A percentile compares a stretch with the other conserved stretches of the same genome.
Conservation (phyloP, 1,284 basidiomycete genomes). For the Schizophyllum commune region DNA sequence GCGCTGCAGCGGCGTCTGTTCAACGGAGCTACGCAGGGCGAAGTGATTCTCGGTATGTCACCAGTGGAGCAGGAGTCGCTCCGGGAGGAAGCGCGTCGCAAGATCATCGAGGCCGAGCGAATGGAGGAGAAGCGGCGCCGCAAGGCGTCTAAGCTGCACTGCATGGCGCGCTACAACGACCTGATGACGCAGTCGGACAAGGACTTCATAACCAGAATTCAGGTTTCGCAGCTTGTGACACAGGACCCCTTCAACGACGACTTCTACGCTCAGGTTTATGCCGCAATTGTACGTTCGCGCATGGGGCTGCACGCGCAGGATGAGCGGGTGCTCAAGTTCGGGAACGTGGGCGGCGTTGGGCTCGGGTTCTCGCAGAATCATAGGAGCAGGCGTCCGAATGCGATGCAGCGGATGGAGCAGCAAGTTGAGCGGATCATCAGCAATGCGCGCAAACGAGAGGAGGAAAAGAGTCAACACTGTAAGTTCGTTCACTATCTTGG, state of each 20-base stretch:
- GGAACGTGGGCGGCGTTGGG: conserved; percentile 73
- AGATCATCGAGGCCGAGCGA: conserved; percentile 81
- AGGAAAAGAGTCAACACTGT: conserved; percentile 71
- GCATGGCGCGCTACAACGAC: conserved; percentile 95
- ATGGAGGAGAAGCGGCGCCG: conserved; percentile 77
- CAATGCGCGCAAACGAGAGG: conserved; percentile 81
- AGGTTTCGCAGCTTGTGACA: conserved; percentile 92
- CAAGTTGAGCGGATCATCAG: conserved; percentile 97
- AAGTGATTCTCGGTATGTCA: conserved; percentile 50
- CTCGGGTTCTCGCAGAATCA: conserved; percentile 66
- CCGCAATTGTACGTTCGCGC: conserved; percentile 72
- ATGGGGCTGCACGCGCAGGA: conserved; percentile 65
- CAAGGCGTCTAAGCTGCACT: conserved; percentile 78
- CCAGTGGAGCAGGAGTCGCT: conserved; percentile 64
- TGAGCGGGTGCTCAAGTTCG: conserved; percentile 77
- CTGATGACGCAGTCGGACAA: conserved; percentile 99
- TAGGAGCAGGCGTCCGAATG: conserved; percentile 73
- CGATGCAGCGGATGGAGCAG: conserved; percentile 95
- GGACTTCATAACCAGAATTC: conserved; percentile 99
- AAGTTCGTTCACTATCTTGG: conserved; percentile 17
- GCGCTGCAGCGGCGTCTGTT: conserved; percentile 67
- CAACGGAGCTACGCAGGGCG: conserved; percentile 62
- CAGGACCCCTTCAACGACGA: conserved; percentile 97
- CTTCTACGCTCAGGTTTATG: conserved; percentile 97
- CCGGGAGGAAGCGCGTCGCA: conserved; percentile 70